A percentile compares a stretch with the other conserved stretches of the same genome.
Conservation (phyloP, 192 early-diverging fungal genomes). For the Chytriomyces confervae region DNA sequence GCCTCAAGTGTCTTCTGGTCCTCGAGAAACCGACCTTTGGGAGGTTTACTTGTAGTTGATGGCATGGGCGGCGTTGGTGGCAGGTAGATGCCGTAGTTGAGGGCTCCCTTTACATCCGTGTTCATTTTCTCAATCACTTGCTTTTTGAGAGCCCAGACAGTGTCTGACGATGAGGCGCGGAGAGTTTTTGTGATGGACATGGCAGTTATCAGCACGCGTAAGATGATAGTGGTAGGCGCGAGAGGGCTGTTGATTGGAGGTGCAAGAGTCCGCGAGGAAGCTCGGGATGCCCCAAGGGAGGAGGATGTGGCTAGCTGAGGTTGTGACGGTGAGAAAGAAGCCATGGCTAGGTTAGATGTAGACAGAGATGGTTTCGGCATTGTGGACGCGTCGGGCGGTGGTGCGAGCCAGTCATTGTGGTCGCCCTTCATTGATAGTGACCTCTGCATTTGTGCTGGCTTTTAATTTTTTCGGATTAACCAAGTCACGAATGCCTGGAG, state of each 20-base stretch:
- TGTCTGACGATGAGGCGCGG: slow-evolving; percentile 38
- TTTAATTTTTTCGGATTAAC: not conserved
- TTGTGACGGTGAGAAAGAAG: not conserved
- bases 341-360: not conserved
- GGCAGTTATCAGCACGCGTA: slow-evolving; percentile 51
- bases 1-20: slow-evolving; percentile 45
- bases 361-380: not conserved
- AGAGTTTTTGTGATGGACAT: slow-evolving; percentile 53
- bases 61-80: slow-evolving; percentile 17
- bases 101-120: slow-evolving; percentile 49
- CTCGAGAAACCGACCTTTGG: slow-evolving; percentile 53
- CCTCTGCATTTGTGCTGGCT: not conserved
- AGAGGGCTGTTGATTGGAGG: not conserved
- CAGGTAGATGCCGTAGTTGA: slow-evolving; percentile 57
- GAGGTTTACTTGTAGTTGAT: slow-evolving; percentile 34
- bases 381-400: not conserved
- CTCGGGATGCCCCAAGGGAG: not conserved
- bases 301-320: too few species aligned
- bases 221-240: slow-evolving; percentile 36
- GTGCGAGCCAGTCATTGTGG: not conserved
- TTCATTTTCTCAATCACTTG: slow-evolving; percentile 57
- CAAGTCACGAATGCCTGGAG: not conserved
- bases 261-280: not conserved
- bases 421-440: not conserved
- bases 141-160: slow-evolving; percentile 55